Evolutionary conservation across 2,329 filamentous ascomycete genomes (phyloP).

Genomic region (Fusarium sp.): DNA sequence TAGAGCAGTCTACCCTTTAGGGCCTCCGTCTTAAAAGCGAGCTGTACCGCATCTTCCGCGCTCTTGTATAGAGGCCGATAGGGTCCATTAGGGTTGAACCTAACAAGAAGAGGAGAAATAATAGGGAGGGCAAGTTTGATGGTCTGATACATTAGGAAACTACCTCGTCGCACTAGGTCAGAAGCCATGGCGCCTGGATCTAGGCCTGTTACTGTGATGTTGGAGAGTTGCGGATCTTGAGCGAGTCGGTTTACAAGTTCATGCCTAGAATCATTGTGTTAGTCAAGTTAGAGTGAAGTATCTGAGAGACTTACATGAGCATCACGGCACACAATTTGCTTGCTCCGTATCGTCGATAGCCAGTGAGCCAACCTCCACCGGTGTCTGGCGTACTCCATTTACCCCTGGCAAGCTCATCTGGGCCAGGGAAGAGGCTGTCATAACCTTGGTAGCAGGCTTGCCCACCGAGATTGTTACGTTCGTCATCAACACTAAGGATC

Average conservation of each 20-base stretch:
- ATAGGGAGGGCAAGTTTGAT: slow-evolving; percentile 46
- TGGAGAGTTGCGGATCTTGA: slow-evolving; percentile 50
- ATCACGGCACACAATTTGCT: slow-evolving; percentile 54
- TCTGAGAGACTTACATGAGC: slow-evolving; percentile 48
- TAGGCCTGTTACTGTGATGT: slow-evolving; percentile 53
- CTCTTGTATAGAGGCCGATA: slow-evolving; percentile 50
- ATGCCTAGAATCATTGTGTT: slow-evolving; percentile 40
- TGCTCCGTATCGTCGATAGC: slow-evolving; percentile 54
- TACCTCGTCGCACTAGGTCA: slow-evolving; percentile 46
- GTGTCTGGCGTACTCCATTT: slow-evolving; percentile 51
- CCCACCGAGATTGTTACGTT: slow-evolving; percentile 41
- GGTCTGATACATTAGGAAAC: slow-evolving; percentile 40
- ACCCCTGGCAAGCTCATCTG: slow-evolving; percentile 50
- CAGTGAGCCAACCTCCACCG: slow-evolving; percentile 45
- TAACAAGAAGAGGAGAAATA: slow-evolving; percentile 40
- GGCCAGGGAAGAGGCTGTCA: slow-evolving; percentile 48
- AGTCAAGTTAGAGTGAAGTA: slow-evolving; percentile 1
- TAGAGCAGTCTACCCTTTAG: slow-evolving; percentile 50
- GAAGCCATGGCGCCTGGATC: slow-evolving; percentile 56
- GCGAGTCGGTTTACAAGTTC: slow-evolving; percentile 53
- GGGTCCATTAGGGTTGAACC: slow-evolving; percentile 48
- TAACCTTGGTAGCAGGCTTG: slow-evolving; percentile 42
- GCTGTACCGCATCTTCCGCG: slow-evolving; percentile 49
- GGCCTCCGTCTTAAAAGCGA: slow-evolving; percentile 48
- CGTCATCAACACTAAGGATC: slow-evolving; percentile 45